Base-by-base conservation (phyloP, 768 basidiomycete genomes). In the Boletus sensibilis region DNA sequence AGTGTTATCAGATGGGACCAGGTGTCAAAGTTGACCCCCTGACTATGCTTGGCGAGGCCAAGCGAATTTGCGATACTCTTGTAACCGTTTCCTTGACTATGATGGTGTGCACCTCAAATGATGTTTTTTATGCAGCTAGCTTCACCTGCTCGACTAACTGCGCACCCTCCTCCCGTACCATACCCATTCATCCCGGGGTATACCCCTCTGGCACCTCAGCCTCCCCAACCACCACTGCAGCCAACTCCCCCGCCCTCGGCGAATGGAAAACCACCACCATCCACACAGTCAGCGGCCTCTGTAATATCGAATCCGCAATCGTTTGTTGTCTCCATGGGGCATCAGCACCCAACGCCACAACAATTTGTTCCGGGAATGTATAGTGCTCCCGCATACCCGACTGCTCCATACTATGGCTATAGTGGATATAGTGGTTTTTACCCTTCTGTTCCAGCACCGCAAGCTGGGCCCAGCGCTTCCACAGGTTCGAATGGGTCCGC, bases 1-100 rank as follows among this genome's bases (percentile, higher is more conserved):
- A 92, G 69, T 90, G 86, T 64, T 92, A 91, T 68, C 84, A 87
- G 60, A 82, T 86, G 78, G 87, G 86, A 6, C 82, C 86, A 9
- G 76, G 76, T 13, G 80, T 76, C 55, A 88, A 87, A 60, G 79
- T 91, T 14, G 90, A 92, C 61, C 90, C 90, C 5, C 62, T 92
- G 42, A 74, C 75, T 52, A 86, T 92, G 82, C 79, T 92, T 4
- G 79, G 71, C 35, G 90, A 92, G 50, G 90, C 90, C 7, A 91
- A 90, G 70, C 79, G 83, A 29, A 82, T 87, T 16, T 92, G 90
- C 59, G 90, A 92, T 70, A 82, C 80, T 21, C 79, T 92, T 27
- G 90, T 91, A 71, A 71, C 78, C 20, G 16, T 55, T 41, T 55
- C 20, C 18, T 53, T 41, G 5, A 27, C 41, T 34, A 20, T 31